phyloP scores from a whole-genome alignment of 2,329 filamentous ascomycete species.

The Penicillium occitanis region DNA sequence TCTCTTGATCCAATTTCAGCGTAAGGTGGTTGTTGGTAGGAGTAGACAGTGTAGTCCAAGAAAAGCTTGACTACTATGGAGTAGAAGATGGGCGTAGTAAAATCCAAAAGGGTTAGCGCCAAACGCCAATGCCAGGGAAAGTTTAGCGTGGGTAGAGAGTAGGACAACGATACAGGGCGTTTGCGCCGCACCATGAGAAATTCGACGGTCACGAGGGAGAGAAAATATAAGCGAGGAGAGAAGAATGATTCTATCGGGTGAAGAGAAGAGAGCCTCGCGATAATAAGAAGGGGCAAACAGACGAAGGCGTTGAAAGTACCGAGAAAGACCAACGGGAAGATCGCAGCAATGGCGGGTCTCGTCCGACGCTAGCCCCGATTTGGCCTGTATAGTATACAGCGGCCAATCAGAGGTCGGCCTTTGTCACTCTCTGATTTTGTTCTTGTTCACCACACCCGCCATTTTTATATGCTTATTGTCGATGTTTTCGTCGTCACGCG shows the following conservation, averaged over 20 bases:
- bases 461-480: neutral
- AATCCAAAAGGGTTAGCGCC: constrained; percentile 2
- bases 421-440: neutral
- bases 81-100: constrained; percentile 10
- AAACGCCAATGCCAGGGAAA: constrained; percentile 4
- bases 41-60: neutral
- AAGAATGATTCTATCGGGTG: neutral
- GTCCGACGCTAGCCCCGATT: neutral
- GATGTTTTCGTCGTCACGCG: neutral
- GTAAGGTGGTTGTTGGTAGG: neutral
- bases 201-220: neutral
- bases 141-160: neutral
- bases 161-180: neutral
- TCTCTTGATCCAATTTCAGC: neutral
- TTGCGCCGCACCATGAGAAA: neutral
- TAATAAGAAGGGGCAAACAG: neutral
- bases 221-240: neutral
- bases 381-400: constrained; percentile 44
- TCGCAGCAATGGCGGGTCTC: neutral
- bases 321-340: neutral
- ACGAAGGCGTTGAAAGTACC: neutral
- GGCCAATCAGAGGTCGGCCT: constrained; percentile 62
- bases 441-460: neutral
- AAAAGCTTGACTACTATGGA: constrained; percentile 1
- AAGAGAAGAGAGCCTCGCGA: neutral